Conservation (phyloP, 352 stramenopile species). For the Blastocystis sp. region DNA sequence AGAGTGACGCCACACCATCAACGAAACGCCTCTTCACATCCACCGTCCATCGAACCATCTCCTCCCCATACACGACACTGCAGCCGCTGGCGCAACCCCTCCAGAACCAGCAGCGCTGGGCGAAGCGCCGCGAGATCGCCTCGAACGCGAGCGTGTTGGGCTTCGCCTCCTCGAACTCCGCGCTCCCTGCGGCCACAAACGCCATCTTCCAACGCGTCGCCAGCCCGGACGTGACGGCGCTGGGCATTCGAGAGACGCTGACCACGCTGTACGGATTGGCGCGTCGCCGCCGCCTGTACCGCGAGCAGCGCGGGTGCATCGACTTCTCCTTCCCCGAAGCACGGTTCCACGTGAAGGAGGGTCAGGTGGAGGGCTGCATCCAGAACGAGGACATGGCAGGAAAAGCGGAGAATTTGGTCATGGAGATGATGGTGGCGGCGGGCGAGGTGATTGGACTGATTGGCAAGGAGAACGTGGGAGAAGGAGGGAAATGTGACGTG, state of each 20-base stretch:
- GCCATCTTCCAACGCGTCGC: neutral
- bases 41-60: neutral
- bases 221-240: neutral
- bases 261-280: slow-evolving; percentile 10
- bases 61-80: neutral
- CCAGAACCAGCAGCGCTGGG: neutral
- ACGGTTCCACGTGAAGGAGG: slow-evolving; percentile 41
- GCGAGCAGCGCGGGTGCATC: slow-evolving; percentile 36
- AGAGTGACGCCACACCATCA: no score
- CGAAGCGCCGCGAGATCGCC: neutral
- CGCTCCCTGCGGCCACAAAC: neutral
- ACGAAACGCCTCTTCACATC: neutral
- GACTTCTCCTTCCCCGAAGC: slow-evolving; percentile 59
- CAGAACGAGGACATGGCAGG: neutral
- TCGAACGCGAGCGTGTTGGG: slow-evolving; percentile 9
- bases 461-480: slow-evolving; percentile 44
- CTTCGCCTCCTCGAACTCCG: neutral
- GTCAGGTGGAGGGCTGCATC: slow-evolving; percentile 12
- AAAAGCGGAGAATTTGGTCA: slow-evolving; percentile 59
- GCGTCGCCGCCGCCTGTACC: neutral
- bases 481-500: neutral
- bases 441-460: slow-evolving; percentile 37
- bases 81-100: neutral
- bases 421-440: slow-evolving; percentile 71
- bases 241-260: neutral